phyloP scores from a whole-genome alignment of 116 monocot species.

The Thalassia testudinum region DNA sequence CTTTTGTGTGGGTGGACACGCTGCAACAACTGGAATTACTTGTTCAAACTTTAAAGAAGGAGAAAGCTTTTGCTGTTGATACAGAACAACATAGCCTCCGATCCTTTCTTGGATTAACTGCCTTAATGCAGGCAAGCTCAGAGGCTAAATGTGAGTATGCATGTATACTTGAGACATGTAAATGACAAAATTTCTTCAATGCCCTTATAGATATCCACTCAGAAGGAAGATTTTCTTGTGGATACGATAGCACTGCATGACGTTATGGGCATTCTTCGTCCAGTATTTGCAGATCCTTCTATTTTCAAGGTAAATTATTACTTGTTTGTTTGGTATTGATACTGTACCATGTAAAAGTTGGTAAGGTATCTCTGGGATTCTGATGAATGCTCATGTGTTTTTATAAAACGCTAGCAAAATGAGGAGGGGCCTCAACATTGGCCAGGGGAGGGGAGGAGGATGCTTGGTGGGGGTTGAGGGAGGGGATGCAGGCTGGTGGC shows the following conservation, averaged over 20 bases:
- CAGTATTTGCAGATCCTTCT: conserved; percentile 60
- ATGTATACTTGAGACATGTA: too few species aligned
- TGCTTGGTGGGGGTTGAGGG: too few species aligned
- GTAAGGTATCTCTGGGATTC: too few species aligned
- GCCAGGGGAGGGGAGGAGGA: too few species aligned
- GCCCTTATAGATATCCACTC: conserved; percentile 53
- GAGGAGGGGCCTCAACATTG: too few species aligned
- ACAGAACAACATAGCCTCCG: conserved; percentile 87
- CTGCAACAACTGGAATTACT: conserved; percentile 36
- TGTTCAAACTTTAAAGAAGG: conserved; percentile 25
- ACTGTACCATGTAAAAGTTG: too few species aligned
- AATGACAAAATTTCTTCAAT: too few species aligned
- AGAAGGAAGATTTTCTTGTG: conserved; percentile 68
- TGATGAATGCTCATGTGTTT: too few species aligned
- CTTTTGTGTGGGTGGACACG: conserved; percentile 63
- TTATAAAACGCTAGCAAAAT: too few species aligned
- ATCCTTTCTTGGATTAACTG: conserved; percentile 85
- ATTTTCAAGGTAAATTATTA: conserved; percentile 64
- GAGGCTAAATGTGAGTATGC: conserved; percentile 22
- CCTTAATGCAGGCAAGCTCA: conserved; percentile 63
- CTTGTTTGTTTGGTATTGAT: too few species aligned
- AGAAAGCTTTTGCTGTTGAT: conserved; percentile 58
- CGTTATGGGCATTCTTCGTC: conserved; percentile 48
- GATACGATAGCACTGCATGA: conserved; percentile 92
- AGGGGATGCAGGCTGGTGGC: too few species aligned